Evolutionary conservation across 23 red algal genomes (phyloP), one percentile per base, ranked within the genome.

Genomic region (Rhodosorus marinus): DNA sequence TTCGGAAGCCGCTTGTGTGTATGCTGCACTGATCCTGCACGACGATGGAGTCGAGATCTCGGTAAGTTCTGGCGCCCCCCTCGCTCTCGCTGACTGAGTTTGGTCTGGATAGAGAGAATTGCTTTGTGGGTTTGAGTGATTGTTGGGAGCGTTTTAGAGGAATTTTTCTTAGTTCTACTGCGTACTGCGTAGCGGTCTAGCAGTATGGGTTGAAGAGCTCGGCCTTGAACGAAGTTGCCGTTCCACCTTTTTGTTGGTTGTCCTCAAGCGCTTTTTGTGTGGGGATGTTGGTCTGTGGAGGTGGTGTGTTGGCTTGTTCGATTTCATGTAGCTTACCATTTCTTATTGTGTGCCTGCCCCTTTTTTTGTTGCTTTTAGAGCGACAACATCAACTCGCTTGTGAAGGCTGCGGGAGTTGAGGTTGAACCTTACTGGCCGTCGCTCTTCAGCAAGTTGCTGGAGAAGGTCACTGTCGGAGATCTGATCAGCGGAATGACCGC

Each of bases 1-100:
- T 3, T 60, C 33, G 59, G 82, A 90, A 57, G 72, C 80, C 72
- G 82, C 82, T 22, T 90, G 82, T 51, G 82, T 90, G 31, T 90
- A 90, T 40, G 82, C 82, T 26, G 62, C 72, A 6, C 67, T 90
- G 33, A 69, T 90, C 33, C 74, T 90, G n/a, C 62, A 90, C 35
- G 82, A 90, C 54, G 82, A 90, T 45, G 69, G 82, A 15, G 66
- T 77, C 41, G 48, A 46, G 3, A 63, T 90, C 28, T 79, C 82
- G 30, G 81, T 88, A 88, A 19, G 61, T 86, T 33, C 5, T 33
- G 23, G 24, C 5, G 0, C 51, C 15, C n/a, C n/a, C n/a, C n/a
- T n/a, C n/a, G n/a, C n/a, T n/a, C n/a, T n/a, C n/a, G n/a, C n/a
- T n/a, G n/a, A n/a, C n/a, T n/a, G n/a, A n/a, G n/a, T n/a, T n/a